phyloP scores from a whole-genome alignment of 148 eudicot genomes.

The Camellia lanceoleosa region DNA sequence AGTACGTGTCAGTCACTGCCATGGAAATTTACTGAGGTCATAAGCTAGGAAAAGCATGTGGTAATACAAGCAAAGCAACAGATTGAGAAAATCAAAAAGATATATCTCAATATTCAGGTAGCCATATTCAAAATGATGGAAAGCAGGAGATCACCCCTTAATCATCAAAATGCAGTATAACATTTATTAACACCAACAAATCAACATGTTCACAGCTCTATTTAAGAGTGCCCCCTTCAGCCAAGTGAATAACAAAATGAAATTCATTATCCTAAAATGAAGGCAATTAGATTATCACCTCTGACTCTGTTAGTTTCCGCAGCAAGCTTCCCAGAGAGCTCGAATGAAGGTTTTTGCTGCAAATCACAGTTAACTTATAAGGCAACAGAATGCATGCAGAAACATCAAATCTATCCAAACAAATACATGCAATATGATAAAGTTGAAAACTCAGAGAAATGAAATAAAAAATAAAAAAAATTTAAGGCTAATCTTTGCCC shows the following conservation, averaged over 20 bases:
- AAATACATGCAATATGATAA: slow-evolving; percentile 1
- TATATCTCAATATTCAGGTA: not conserved
- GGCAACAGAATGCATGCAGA: slow-evolving; percentile 5
- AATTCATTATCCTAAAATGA: not conserved
- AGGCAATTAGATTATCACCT: slow-evolving; percentile 43
- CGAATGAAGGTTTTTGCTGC: slow-evolving; percentile 95
- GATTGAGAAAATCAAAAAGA: not conserved
- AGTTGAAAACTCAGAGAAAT: slow-evolving; percentile 5
- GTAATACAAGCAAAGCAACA: no score
- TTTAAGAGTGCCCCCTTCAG: not conserved
- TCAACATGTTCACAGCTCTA: not conserved
- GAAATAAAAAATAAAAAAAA: not conserved
- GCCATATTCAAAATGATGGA: not conserved
- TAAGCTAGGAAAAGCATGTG: no score
- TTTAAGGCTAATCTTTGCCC: not conserved
- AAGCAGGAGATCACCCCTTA: not conserved
- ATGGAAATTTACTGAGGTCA: not conserved
- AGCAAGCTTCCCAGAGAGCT: slow-evolving; percentile 97
- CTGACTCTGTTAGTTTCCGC: slow-evolving; percentile 92
- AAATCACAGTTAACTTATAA: slow-evolving; percentile 4
- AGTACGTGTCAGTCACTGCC: not conserved
- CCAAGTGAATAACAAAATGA: not conserved
- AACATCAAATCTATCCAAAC: not conserved
- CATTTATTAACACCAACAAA: not conserved
- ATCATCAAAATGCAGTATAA: not conserved